Evolutionary conservation across 768 basidiomycete genomes (phyloP).

Genomic region (Tephrocybe sp.): DNA sequence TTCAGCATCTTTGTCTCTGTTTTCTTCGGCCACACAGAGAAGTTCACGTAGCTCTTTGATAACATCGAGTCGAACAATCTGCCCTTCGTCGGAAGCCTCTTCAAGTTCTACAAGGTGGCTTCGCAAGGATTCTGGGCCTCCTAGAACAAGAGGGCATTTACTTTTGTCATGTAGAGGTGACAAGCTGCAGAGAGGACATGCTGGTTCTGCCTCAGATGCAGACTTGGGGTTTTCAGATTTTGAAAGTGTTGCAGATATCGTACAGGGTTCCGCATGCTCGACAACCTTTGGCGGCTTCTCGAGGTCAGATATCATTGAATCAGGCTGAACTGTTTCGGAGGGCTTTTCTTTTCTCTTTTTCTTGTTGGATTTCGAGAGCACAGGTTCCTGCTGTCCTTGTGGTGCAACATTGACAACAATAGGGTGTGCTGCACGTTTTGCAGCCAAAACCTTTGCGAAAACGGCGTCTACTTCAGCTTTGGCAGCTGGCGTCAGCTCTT

Average conservation of each 20-base stretch:
- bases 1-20: background rate
- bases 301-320: background rate
- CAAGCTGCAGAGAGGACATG: constrained; percentile 45
- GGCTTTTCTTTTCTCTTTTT: background rate
- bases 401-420: background rate
- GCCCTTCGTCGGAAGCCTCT: constrained; percentile 21
- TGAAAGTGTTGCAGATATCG: background rate
- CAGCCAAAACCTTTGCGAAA: constrained; percentile 13
- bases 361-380: background rate
- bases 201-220: background rate
- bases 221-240: background rate
- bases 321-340: background rate
- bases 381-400: background rate
- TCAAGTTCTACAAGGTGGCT: constrained; percentile 44
- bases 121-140: constrained; percentile 40
- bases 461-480: constrained; percentile 16
- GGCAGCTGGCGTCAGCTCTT: constrained; percentile 3
- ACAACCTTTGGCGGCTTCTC: background rate
- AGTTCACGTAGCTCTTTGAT: constrained; percentile 41
- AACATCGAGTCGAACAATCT: constrained; percentile 22
- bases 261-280: background rate
- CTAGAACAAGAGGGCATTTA: constrained; percentile 45
- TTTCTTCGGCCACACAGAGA: constrained; percentile 10
- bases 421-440: constrained; percentile 9
- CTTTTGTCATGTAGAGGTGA: constrained; percentile 45